Evolutionary conservation across 2,329 filamentous ascomycete species (phyloP), one percentile per base, ranked within the genome.

Genomic region (Trichoderma polysporum): DNA sequence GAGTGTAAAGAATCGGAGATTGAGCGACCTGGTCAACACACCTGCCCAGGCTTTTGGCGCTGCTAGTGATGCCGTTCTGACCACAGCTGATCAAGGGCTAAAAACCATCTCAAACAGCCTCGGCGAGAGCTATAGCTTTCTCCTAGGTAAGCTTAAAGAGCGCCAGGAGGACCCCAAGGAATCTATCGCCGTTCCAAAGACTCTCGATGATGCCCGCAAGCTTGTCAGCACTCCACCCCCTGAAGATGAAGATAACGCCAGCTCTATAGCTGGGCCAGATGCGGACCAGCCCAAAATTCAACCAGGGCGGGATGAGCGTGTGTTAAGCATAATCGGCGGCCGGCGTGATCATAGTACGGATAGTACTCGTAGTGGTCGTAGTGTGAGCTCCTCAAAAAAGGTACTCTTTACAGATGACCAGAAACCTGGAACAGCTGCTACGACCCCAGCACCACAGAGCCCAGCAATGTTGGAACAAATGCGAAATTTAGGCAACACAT

Each of bases 101-200:
- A 97, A 97, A 75, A 96, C 90, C 39, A 97, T 99, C 71, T 92
- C 94, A 69, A 94, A 86, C 74, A 96, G 93, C 56, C 82, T 98
- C 4, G 94, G 94, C 68, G 93, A 92, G 74, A 97, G 93, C 76
- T 96, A 97, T 80, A 95, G 93, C 68, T 97, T 98, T 76, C 82
- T 99, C 27, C 88, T 99, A 64, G 94, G 94, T 17, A 92, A 93
- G 71, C 83, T 97, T 22, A 92, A 91, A 69, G 93, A 97, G 76
- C 84, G 88, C 72, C 80, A 87, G 75, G 77, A 84, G 13, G 71
- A 75, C 13, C 74, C 77, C 9, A 74, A 75, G 31, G 76, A 79
- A 27, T 80, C 85, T 17, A 84, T 88, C 2, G 79, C 88, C 7
- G 84, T 97, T 0, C 95, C 95, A 1, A 94, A 92, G 73, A 99